Base-by-base conservation (phyloP, 2,329 filamentous ascomycete species). In the Pseudovirgaria hyperparasitica region DNA sequence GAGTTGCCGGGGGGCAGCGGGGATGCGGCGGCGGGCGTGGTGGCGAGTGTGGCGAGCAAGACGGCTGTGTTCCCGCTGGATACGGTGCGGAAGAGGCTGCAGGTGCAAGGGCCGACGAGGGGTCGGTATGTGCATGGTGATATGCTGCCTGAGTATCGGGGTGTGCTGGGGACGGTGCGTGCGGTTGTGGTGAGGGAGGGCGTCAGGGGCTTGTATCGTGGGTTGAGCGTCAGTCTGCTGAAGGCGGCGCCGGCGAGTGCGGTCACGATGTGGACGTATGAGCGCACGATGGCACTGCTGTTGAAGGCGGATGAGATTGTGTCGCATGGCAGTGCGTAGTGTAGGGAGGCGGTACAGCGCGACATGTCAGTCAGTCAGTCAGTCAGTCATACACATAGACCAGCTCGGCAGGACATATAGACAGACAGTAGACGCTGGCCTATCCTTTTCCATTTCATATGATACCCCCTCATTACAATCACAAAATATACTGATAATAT, bases 221-320 rank as follows among this genome's bases (percentile, higher is more conserved):
- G 90, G 0, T 58, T 98, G 49, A 78, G 76, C 1, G 85, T 96
- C 30, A 87, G 85, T 50, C 57, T 98, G 47, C 52, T 96, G 40
- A 98, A 98, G 62, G 82, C 87, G 17, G 90, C 87, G 13, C 90
- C 90, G n/a, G 75, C 82, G 16, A 90, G 82, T 51, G 84, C 86
- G 5, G 72, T 93, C 17, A 94, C 86, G 0, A 82, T 94, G 65
- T 94, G 85, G 84, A 92, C 82, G 2, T 94, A 93, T 54, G 86
- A 93, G 59, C 64, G 76, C 45, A 70, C 70, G 11, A 59, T 94
- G 57, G 67, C 62, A 26, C 39, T 72, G 13, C 58, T 87, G 35
- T 54, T 59, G 19, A 37, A 38, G 5, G 40, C 44, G 25, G 47
- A 52, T 2, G 34, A 43, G 19, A 28, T n/a, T n/a, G n/a, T n/a